These are phyloP conservation scores for Salix purpurea DNA, from an alignment of 345 rosid species.

Conservation along the genomic window DNA sequence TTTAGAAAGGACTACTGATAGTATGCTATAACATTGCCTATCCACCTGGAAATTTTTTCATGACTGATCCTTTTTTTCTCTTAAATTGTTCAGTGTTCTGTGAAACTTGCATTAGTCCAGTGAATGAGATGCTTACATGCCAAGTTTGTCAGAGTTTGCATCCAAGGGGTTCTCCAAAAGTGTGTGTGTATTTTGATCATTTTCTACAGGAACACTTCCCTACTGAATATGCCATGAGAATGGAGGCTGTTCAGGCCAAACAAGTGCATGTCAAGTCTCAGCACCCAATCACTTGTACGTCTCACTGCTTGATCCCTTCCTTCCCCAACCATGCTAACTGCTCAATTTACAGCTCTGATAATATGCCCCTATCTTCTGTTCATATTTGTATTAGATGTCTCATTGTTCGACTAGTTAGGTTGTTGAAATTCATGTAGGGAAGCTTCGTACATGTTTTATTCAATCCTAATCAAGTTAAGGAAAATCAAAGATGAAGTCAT, in stretches of 20 bases:
- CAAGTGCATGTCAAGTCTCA: slow-evolving; percentile 19
- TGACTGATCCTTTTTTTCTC: neutral
- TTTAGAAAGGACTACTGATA: neutral
- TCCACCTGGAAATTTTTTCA: neutral
- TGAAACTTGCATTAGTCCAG: slow-evolving; percentile 48
- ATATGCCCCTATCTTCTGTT: neutral
- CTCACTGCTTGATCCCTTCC: neutral
- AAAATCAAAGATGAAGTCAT: neutral
- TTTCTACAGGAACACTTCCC: slow-evolving; percentile 55
- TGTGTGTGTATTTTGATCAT: slow-evolving; percentile 60
- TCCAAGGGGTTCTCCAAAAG: slow-evolving; percentile 55
- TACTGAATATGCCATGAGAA: slow-evolving; percentile 56
- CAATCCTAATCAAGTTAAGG: neutral
- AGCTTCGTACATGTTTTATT: neutral
- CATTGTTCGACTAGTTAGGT: neutral
- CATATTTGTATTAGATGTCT: neutral
- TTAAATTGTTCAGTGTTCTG: slow-evolving; percentile 53
- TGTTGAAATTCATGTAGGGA: neutral
- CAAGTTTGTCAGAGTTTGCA: slow-evolving; percentile 56
- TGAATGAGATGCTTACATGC: slow-evolving; percentile 46
- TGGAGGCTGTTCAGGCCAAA: slow-evolving; percentile 29
- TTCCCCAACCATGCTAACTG: neutral
- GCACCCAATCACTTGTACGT: slow-evolving; percentile 33
- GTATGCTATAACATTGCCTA: neutral
- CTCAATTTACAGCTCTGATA: neutral